These are phyloP conservation scores for Melampsora larici-populina DNA, from an alignment of 1,284 basidiomycete species.

Conservation along the genomic window DNA sequence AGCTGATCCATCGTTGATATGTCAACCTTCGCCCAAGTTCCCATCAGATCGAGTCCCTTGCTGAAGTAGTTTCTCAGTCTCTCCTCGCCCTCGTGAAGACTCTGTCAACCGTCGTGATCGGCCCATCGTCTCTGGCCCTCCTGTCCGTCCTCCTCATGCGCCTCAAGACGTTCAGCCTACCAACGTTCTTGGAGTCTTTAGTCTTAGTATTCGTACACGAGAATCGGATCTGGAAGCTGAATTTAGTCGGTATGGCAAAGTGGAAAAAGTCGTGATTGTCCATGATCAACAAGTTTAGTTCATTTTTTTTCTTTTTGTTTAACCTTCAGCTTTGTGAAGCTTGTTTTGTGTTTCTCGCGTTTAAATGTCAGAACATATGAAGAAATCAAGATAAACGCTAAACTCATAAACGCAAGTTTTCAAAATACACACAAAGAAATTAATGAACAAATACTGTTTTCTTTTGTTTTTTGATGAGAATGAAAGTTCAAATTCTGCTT, in stretches of 20 bases:
- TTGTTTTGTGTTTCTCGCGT: no score
- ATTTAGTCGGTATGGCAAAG: conserved; percentile 79
- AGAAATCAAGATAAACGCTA: no score
- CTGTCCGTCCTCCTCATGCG: conserved; percentile 24
- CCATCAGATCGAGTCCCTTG: no score
- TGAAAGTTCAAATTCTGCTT: no score
- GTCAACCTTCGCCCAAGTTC: no score
- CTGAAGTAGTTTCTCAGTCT: conserved; percentile 4
- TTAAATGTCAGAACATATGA: no score
- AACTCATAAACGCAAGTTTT: no score
- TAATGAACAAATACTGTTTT: no score
- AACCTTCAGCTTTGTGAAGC: no score
- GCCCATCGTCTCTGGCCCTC: conserved; percentile 24
- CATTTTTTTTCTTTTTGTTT: conserved; percentile 35
- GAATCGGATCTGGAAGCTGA: conserved; percentile 93
- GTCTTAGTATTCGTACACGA: conserved; percentile 86
- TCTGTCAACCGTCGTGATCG: conserved; percentile 44
- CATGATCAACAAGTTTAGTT: conserved; percentile 77
- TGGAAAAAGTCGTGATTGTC: conserved; percentile 96
- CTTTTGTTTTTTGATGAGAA: no score
- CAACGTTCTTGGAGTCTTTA: conserved; percentile 90
- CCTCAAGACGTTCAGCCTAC: conserved; percentile 65
- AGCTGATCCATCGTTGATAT: no score
- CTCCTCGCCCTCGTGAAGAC: conserved; percentile 36
- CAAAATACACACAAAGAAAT: no score